Conservation (phyloP, 1,284 basidiomycete genomes). For the Leccinum olivaceoglutinosum region DNA sequence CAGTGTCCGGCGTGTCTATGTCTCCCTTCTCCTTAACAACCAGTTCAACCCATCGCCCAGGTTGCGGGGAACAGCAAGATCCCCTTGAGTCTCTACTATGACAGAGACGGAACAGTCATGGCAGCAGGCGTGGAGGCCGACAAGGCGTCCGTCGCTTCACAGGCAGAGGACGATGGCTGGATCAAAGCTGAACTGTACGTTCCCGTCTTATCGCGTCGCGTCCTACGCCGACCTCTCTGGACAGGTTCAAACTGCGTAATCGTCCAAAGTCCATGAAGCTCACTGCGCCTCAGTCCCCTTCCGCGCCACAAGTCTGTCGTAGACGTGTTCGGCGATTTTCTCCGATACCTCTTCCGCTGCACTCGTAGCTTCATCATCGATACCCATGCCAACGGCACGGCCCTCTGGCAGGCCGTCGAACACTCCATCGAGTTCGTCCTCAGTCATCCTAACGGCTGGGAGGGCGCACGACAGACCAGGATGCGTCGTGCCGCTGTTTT, state of each 20-base stretch:
- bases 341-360: slow-evolving; percentile 66
- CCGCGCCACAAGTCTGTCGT: slow-evolving; percentile 62
- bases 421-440: slow-evolving; percentile 60
- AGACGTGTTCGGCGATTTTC: slow-evolving; percentile 73
- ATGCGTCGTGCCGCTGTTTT: slow-evolving; percentile 67
- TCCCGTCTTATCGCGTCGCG: background rate
- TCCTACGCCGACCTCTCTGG: background rate
- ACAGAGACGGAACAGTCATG: slow-evolving; percentile 53
- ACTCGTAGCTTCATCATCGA: slow-evolving; percentile 69
- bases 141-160: background rate
- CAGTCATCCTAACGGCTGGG: slow-evolving; percentile 78
- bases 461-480: slow-evolving; percentile 71
- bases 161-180: slow-evolving; percentile 70
- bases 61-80: slow-evolving; percentile 78
- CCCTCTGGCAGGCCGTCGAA: slow-evolving; percentile 63
- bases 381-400: slow-evolving; percentile 63
- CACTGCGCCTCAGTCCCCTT: slow-evolving; percentile 58
- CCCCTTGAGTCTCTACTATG: slow-evolving; percentile 70
- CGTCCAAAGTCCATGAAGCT: slow-evolving; percentile 70
- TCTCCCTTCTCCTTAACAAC: no score
- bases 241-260: slow-evolving; percentile 72
- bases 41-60: slow-evolving; percentile 1
- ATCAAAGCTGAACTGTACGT: slow-evolving; percentile 66
- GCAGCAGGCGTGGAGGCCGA: slow-evolving; percentile 64
- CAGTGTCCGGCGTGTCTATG: no score